These are phyloP conservation scores for Chaetomiaceae sp. DNA, from an alignment of 2,329 filamentous ascomycete species.

Conservation along the genomic window DNA sequence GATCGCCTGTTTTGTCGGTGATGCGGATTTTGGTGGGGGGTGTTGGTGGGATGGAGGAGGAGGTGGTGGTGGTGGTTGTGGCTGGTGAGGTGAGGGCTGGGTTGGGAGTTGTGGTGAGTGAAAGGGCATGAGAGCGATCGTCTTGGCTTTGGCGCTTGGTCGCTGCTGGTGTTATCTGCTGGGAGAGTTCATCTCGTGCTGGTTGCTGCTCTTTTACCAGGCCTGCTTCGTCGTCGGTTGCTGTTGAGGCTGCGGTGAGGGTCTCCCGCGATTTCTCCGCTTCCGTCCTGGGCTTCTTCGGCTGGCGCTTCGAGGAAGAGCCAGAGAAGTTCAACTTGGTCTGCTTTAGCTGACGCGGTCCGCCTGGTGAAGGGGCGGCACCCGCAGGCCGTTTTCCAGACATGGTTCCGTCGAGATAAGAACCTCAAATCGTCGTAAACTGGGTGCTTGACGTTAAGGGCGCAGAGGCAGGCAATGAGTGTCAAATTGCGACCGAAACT, in stretches of 20 bases:
- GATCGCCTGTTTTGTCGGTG: constrained; percentile 13
- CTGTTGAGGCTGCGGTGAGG: neutral
- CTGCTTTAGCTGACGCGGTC: constrained; percentile 14
- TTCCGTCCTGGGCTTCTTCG: neutral
- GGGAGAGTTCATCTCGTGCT: neutral
- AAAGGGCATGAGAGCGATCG: neutral
- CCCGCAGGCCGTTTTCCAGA: constrained; percentile 6
- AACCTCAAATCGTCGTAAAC: no score
- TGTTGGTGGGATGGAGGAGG: neutral
- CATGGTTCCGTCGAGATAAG: no score
- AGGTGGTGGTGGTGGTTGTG: neutral
- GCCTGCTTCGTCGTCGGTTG: neutral
- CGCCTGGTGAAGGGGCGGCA: neutral
- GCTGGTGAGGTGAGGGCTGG: neutral
- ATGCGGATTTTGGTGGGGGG: constrained; percentile 8
- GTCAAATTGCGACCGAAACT: no score
- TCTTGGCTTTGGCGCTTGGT: neutral
- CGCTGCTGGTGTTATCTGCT: neutral
- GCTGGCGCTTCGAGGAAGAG: neutral
- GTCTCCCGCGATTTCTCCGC: neutral
- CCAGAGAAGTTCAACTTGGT: constrained; percentile 17
- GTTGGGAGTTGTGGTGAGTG: neutral
- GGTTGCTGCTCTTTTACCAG: neutral
- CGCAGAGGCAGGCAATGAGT: no score
- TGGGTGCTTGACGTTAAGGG: no score